These are phyloP conservation scores for Ceratobasidium sp. DNA, from an alignment of 1,284 basidiomycete genomes.

Conservation along the genomic window DNA sequence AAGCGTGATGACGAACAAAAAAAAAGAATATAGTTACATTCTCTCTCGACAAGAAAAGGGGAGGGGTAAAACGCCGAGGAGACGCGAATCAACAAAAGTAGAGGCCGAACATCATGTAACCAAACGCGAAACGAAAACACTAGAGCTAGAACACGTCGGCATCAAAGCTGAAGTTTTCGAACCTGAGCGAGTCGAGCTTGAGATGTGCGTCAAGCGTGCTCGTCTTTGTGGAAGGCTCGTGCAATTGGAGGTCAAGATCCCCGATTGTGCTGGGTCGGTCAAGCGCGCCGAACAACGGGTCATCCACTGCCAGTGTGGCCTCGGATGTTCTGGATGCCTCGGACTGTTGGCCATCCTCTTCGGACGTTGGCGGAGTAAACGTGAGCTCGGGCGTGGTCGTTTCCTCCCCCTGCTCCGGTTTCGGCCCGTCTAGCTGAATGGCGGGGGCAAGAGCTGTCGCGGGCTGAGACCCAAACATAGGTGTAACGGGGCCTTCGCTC, in stretches of 20 bases:
- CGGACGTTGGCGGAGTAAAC: slow-evolving; percentile 14
- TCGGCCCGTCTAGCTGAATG: slow-evolving; percentile 7
- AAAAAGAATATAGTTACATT: slow-evolving; percentile 33
- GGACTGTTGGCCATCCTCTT: slow-evolving; percentile 8
- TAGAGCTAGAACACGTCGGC: slow-evolving; percentile 11
- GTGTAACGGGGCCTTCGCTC: slow-evolving; percentile 13
- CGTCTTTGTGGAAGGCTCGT: slow-evolving; percentile 31
- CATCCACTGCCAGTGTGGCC: background rate
- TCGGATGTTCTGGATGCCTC: slow-evolving; percentile 20
- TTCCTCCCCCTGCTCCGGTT: background rate
- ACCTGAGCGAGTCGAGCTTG: slow-evolving; percentile 17
- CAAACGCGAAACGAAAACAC: background rate
- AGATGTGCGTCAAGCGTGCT: slow-evolving; percentile 26
- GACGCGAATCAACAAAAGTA: background rate
- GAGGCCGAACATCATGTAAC: background rate
- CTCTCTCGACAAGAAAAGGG: slow-evolving; percentile 7
- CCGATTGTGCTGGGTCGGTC: slow-evolving; percentile 6
- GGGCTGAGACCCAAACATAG: background rate
- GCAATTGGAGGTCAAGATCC: slow-evolving; percentile 10
- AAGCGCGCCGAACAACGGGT: slow-evolving; percentile 8
- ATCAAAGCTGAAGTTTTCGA: slow-evolving; percentile 32
- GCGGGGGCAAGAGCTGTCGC: background rate
- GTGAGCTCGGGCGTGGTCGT: background rate
- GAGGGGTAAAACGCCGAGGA: background rate
- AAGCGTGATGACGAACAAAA: background rate